Conservation (phyloP, 2,329 filamentous ascomycete genomes). For the Fonsecaea multimorphosa region DNA sequence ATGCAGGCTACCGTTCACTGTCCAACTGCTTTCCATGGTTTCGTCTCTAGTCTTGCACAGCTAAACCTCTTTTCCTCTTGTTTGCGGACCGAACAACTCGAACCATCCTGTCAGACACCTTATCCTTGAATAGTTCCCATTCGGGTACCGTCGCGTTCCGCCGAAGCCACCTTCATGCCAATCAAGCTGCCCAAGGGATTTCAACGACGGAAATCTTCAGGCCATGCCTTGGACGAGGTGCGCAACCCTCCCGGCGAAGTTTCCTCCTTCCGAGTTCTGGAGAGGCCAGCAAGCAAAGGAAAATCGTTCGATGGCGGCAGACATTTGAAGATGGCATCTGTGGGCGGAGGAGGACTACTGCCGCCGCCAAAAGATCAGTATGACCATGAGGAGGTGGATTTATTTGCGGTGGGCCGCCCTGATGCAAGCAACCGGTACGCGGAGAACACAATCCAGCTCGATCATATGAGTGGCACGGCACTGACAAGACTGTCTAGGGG, state of each 20-base stretch:
- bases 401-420: constrained; percentile 47
- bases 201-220: constrained; percentile 60
- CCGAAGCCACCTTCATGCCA: constrained; percentile 52
- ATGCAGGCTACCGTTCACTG: constrained; percentile 31
- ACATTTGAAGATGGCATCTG: constrained; percentile 42
- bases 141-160: constrained; percentile 22
- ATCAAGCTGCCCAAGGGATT: constrained; percentile 63
- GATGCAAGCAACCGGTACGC: constrained; percentile 48
- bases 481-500: constrained; percentile 44
- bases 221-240: constrained; percentile 59
- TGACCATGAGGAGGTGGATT: constrained; percentile 43
- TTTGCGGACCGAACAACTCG: constrained; percentile 14
- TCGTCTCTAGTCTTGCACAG: constrained; percentile 28
- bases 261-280: constrained; percentile 62
- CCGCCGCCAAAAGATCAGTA: constrained; percentile 45
- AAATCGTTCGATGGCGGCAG: constrained; percentile 53
- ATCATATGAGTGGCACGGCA: background rate
- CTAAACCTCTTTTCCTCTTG: constrained; percentile 18
- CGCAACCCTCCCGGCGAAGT: constrained; percentile 43
- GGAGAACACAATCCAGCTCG: background rate
- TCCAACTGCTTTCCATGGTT: constrained; percentile 28
- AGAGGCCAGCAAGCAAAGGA: constrained; percentile 54
- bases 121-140: constrained; percentile 18
- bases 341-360: constrained; percentile 37
- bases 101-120: constrained; percentile 14